Evolutionary conservation across 78 protist species (phyloP).

Genomic region (Emiliania huxleyi): DNA sequence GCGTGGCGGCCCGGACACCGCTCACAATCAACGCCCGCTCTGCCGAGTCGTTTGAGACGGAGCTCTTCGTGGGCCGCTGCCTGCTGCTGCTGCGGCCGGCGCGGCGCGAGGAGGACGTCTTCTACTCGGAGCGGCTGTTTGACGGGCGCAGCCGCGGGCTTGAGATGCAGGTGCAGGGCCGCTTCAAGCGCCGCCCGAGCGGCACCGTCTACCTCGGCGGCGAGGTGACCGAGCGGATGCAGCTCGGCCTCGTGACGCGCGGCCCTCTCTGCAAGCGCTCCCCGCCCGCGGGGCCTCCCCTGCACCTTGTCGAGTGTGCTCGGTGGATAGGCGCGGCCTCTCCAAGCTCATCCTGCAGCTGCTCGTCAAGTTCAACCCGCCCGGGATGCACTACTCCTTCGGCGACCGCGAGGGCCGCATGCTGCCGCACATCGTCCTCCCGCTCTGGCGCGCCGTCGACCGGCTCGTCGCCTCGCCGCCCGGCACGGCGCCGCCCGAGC

Average conservation of each 20-base stretch:
- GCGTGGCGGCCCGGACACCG: no score
- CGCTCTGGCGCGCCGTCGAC: not conserved
- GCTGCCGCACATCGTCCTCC: constrained; percentile 15
- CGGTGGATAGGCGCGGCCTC: no score
- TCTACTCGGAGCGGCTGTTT: not conserved
- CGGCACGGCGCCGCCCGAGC: not conserved
- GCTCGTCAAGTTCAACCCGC: not conserved
- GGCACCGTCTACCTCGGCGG: not conserved
- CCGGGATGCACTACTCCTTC: not conserved
- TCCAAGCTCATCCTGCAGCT: not conserved
- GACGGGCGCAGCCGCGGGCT: not conserved
- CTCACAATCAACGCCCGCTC: no score
- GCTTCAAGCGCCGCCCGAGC: not conserved
- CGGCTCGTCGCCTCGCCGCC: not conserved
- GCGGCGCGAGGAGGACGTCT: not conserved
- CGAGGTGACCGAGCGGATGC: constrained; percentile 6
- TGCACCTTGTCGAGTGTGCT: no score
- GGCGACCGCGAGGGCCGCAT: not conserved
- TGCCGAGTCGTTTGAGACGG: not conserved
- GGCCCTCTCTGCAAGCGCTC: no score
- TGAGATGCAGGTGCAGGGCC: constrained; percentile 11
- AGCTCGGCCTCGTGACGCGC: not conserved
- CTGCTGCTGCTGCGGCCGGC: not conserved
- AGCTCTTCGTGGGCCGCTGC: not conserved
- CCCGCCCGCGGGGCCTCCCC: no score